A percentile compares a stretch with the other conserved stretches of the same genome.
These are phyloP conservation scores for Candida tropicalis DNA, from an alignment of 1,139 yeast species.

Conservation along the genomic window DNA sequence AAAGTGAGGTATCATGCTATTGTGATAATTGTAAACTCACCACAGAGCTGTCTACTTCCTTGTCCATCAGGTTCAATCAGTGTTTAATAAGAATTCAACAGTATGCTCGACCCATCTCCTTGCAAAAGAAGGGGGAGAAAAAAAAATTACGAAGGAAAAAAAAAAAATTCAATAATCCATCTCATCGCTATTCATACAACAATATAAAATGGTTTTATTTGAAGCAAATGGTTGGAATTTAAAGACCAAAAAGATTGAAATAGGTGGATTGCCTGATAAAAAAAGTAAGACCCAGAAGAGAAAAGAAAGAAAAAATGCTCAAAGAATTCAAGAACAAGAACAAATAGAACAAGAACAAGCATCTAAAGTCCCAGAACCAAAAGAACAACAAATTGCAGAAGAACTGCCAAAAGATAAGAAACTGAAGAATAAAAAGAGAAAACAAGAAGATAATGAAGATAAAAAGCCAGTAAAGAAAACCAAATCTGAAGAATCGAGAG, in stretches of 20 bases:
- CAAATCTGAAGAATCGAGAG: neutral
- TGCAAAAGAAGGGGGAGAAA: neutral
- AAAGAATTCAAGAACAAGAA: constrained; percentile 15
- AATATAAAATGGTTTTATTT: constrained; percentile 61
- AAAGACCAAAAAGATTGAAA: constrained; percentile 50
- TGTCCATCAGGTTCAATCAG: no score
- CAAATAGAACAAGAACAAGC: no score
- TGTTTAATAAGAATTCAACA: no score
- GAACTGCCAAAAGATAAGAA: constrained; percentile 11
- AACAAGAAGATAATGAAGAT: constrained; percentile 14
- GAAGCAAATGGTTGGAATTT: constrained; percentile 84
- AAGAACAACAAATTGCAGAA: no score
- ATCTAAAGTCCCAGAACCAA: constrained; percentile 10
- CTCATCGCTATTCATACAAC: constrained; percentile 2
- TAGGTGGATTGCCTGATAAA: constrained; percentile 40
- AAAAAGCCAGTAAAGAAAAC: neutral
- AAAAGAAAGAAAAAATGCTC: constrained; percentile 18
- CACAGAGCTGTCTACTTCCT: no score
- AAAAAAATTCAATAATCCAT: neutral
- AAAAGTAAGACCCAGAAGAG: constrained; percentile 30
- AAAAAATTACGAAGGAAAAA: neutral
- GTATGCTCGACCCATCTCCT: neutral
- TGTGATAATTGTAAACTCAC: no score
- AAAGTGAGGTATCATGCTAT: no score
- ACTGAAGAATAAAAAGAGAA: constrained; percentile 15